phyloP scores from a whole-genome alignment of 345 rosid genomes.

The Euclidium syriacum region DNA sequence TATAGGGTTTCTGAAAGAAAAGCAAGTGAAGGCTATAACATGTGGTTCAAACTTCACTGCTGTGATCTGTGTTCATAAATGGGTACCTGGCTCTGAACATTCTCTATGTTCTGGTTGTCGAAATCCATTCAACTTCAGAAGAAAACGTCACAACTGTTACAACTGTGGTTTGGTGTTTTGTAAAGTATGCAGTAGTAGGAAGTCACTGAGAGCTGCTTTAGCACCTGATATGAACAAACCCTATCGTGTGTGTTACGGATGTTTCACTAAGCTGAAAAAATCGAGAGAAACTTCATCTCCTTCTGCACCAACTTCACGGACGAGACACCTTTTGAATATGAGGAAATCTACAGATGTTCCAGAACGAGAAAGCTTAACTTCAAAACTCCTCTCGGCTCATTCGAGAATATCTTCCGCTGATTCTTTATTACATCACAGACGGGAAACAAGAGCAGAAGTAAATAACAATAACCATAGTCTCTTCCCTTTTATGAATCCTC shows the following conservation, averaged over 20 bases:
- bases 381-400: slow-evolving; percentile 34
- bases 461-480: slow-evolving; percentile 28
- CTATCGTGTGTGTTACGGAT: slow-evolving; percentile 81
- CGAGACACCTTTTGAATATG: slow-evolving; percentile 35
- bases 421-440: slow-evolving; percentile 30
- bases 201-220: slow-evolving; percentile 74
- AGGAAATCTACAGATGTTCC: slow-evolving; percentile 30
- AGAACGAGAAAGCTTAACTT: slow-evolving; percentile 38
- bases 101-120: slow-evolving; percentile 78
- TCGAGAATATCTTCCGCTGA: slow-evolving; percentile 48
- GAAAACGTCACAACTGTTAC: slow-evolving; percentile 95
- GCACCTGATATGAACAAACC: slow-evolving; percentile 83
- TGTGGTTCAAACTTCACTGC: slow-evolving; percentile 84
- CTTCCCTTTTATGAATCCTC: slow-evolving; percentile 37
- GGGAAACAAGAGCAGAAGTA: slow-evolving; percentile 29
- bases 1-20: slow-evolving; percentile 60
- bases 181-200: slow-evolving; percentile 73
- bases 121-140: slow-evolving; percentile 71
- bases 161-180: slow-evolving; percentile 89
- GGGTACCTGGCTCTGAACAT: slow-evolving; percentile 62
- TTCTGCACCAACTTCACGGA: slow-evolving; percentile 31
- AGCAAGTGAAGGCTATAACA: slow-evolving; percentile 60
- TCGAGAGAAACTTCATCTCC: slow-evolving; percentile 35
- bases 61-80: slow-evolving; percentile 66
- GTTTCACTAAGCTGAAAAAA: slow-evolving; percentile 62